Evolutionary conservation across 2,329 filamentous ascomycete species (phyloP), one percentile per base, ranked within the genome.

Genomic region (Xylariomycetidae sp.): DNA sequence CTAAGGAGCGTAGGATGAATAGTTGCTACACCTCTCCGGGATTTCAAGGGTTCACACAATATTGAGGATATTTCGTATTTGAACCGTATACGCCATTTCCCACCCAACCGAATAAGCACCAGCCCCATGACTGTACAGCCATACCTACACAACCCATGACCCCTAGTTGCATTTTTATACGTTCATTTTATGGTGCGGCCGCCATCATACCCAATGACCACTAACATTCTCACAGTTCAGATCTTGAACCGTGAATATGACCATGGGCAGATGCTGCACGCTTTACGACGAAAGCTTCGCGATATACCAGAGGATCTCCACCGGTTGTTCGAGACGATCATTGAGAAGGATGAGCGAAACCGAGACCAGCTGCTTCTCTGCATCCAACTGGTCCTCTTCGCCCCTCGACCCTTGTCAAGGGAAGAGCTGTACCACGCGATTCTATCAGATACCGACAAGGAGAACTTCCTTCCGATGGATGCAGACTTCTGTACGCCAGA

Each of bases 201-300:
- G n/a, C n/a, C n/a, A n/a, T n/a, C n/a, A n/a, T n/a, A n/a, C n/a
- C n/a, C n/a, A n/a, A n/a, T n/a, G n/a, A n/a, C n/a, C n/a, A n/a
- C n/a, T n/a, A n/a, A n/a, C n/a, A n/a, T n/a, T n/a, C n/a, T n/a
- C n/a, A n/a, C n/a, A 3, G 53, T 70, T 1, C 36, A 48, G 3
- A 67, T 69, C 3, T 44, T 73, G 1, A 67, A 70, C 34, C 57
- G 60, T 27, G 63, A 64, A 27, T 56, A 47, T 27, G 50, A 58
- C n/a, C 30, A 43, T 7, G 63, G 66, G 2, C 45, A 50, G 1
- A 40, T 61, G 0, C 41, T 53, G n/a, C n/a, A n/a, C 15, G 41
- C 37, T 0, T 34, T 69, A 4, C 42, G 47, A 14, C 39, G 49
- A 34, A 53, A 49, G 36, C 50, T 72, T 2, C 15, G 47, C 6